phyloP scores from a whole-genome alignment of 768 basidiomycete species.

The Pisolithus orientalis region DNA sequence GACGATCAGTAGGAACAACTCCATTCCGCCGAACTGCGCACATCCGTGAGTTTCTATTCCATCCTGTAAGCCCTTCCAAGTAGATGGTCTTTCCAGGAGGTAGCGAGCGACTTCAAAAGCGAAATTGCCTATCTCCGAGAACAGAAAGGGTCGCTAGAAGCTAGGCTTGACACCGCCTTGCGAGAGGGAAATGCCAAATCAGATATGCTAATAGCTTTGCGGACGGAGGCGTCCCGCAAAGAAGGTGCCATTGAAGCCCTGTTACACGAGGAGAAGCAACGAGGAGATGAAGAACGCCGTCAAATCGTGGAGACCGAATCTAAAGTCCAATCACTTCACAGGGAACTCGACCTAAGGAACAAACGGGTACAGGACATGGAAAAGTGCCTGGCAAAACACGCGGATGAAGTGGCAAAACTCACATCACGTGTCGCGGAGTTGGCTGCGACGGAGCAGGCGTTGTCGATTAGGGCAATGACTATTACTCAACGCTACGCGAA shows the following conservation, averaged over 20 bases:
- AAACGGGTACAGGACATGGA: constrained; percentile 14
- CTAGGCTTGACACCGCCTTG: constrained; percentile 9
- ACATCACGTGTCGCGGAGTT: constrained; percentile 19
- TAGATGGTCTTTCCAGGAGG: constrained; percentile 13
- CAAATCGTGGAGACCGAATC: constrained; percentile 14
- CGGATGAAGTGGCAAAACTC: constrained; percentile 20
- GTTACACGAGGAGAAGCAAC: constrained; percentile 18
- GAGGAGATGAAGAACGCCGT: constrained; percentile 13
- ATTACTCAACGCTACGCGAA: constrained; percentile 36
- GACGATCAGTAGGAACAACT: constrained; percentile 17
- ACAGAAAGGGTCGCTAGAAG: constrained; percentile 14
- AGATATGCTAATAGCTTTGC: constrained; percentile 11
- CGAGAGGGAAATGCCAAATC: constrained; percentile 7
- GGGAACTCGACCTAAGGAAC: constrained; percentile 18
- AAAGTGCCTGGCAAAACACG: constrained; percentile 20
- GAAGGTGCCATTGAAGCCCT: constrained; percentile 19
- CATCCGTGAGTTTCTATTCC: constrained; percentile 10
- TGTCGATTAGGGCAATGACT: constrained; percentile 19
- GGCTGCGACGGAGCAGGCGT: constrained; percentile 24
- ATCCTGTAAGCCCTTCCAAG: too few relatives aligned
- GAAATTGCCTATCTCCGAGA: constrained; percentile 16
- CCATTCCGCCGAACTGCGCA: constrained; percentile 11
- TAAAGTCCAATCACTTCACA: constrained; percentile 14
- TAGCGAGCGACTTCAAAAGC: constrained; percentile 6
- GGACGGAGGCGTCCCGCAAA: constrained; percentile 18